Percentiles rank a stretch among this genome's conserved stretches.
Evolutionary conservation across 2,329 filamentous ascomycete genomes (phyloP).

Genomic region (Sporothrix pallida): DNA sequence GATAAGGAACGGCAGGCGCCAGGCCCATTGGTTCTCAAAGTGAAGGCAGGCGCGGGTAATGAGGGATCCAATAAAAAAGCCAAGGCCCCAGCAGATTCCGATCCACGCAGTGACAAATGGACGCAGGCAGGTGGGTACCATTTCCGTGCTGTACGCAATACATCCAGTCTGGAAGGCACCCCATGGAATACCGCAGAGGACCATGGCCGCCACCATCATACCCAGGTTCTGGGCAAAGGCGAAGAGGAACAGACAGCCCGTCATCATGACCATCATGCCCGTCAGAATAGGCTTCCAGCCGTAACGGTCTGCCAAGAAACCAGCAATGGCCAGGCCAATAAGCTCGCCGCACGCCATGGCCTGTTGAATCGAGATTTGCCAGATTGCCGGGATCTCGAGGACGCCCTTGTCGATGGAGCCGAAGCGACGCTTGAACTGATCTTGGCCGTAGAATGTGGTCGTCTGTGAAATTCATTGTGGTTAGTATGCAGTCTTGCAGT

Average conservation of each 20-base stretch:
- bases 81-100: slow-evolving; percentile 37
- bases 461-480: too few relatives aligned
- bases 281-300: slow-evolving; percentile 60
- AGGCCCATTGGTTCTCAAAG: background rate
- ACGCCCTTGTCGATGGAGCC: background rate
- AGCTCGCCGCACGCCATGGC: slow-evolving; percentile 55
- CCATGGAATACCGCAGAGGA: slow-evolving; percentile 45
- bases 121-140: slow-evolving; percentile 54
- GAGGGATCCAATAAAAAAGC: slow-evolving; percentile 24
- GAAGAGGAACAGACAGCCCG: slow-evolving; percentile 58
- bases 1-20: slow-evolving; percentile 29
- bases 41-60: too few relatives aligned
- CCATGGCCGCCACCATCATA: slow-evolving; percentile 55
- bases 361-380: background rate
- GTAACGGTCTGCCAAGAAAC: slow-evolving; percentile 56
- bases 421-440: background rate
- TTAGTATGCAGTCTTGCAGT: too few relatives aligned
- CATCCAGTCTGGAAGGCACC: slow-evolving; percentile 32
- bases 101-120: slow-evolving; percentile 61
- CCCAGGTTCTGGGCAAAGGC: slow-evolving; percentile 58
- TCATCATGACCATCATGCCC: slow-evolving; percentile 53
- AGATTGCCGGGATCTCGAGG: background rate
- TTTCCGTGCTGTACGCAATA: slow-evolving; percentile 55
- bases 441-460: background rate
- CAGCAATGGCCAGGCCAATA: slow-evolving; percentile 60